Conservation (phyloP, 2,329 filamentous ascomycete genomes). For the Colletotrichum musicola region DNA sequence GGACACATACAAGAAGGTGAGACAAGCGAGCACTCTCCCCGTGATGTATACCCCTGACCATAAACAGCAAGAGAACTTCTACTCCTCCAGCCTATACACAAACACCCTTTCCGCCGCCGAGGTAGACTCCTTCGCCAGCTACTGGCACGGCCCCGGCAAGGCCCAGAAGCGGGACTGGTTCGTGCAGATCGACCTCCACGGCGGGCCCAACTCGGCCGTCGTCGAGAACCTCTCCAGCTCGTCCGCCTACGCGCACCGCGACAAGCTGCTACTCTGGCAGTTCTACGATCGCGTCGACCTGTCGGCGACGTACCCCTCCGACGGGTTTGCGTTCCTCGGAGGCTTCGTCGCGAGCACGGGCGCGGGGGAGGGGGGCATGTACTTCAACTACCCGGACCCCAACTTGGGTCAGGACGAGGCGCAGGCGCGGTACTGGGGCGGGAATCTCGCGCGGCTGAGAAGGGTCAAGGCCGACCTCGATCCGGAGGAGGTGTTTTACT, state of each 20-base stretch:
- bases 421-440: constrained; percentile 52
- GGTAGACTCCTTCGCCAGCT: constrained; percentile 43
- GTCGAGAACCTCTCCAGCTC: constrained; percentile 41
- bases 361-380: constrained; percentile 49
- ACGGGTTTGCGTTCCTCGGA: constrained; percentile 50
- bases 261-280: constrained; percentile 64
- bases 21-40: background rate
- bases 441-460: constrained; percentile 49
- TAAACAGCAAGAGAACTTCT: constrained; percentile 45
- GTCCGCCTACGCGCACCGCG: constrained; percentile 54
- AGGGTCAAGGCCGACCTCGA: constrained; percentile 52
- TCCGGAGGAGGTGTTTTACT: constrained; percentile 54
- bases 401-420: constrained; percentile 49
- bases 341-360: constrained; percentile 52
- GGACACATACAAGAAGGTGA: constrained; percentile 42
- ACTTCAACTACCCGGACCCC: constrained; percentile 57
- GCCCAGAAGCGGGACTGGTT: constrained; percentile 48
- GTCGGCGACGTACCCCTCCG: constrained; percentile 47
- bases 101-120: constrained; percentile 42
- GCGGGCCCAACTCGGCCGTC: constrained; percentile 53
- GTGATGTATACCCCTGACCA: too few species aligned
- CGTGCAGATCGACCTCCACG: constrained; percentile 50
- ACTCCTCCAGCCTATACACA: constrained; percentile 47
- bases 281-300: constrained; percentile 53
- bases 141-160: constrained; percentile 45